Evolutionary conservation across 805 yeast genomes (phyloP), one percentile per base, ranked within the genome.

Genomic region (Schwanniomyces occidentalis): DNA sequence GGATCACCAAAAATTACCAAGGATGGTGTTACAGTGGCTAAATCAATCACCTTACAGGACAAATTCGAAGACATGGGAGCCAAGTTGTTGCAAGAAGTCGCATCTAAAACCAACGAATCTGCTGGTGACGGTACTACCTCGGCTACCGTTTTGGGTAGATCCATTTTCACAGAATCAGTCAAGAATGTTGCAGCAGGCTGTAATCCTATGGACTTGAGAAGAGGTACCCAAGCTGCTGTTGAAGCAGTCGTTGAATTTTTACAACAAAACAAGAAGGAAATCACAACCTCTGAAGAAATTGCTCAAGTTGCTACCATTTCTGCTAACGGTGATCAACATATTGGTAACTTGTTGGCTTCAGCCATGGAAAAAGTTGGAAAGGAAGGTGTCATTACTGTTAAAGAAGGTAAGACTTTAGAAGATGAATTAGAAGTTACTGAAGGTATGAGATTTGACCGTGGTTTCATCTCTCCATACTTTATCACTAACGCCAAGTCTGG

Each of bases 121-220:
- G 97, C 98, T 42, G 99, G 99, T 69, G 99, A 91, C 56, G 99
- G 99, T 67, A 91, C 99, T 46, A 91, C 99, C 24, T 84, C 95
- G 28, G 97, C 98, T 51, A 93, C 98, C 31, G 95, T 91, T 36
- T 75, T 91, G 51, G 98, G 97, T 50, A 85, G 95, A 65, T 84
- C 96, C 39, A 91, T 91, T 51, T 87, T 91, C 73, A 82, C 95
- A 41, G 97, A 93, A 69, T 79, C 95, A 19, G 95, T 91, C 42
- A 89, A 88, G 76, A 88, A 88, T 57, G 99, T 93, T 28, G 97
- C 98, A 43, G 96, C 98, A 38, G 99, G 99, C 42, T 90, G 96
- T 69, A 93, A 91, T 74, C 98, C 99, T 53, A 90, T 89, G 93
- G 98, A 91, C 56, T 76, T 91, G 59, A 86, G 98, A 78, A 82